phyloP scores from a whole-genome alignment of 1,284 basidiomycete genomes.

The Sphagnurus paluster region DNA sequence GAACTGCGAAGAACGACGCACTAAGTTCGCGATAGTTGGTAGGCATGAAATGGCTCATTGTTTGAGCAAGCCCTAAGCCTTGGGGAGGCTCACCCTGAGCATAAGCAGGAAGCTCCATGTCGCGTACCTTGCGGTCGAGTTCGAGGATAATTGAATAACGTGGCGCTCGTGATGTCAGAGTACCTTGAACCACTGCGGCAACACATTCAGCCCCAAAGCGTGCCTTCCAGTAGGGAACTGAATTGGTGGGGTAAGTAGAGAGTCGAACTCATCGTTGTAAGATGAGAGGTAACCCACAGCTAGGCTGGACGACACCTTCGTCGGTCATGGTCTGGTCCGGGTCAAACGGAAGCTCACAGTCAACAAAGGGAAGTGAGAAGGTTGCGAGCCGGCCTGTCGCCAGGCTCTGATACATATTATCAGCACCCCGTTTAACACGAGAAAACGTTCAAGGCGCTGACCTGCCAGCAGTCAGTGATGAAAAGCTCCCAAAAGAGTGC shows the following conservation, averaged over 20 bases:
- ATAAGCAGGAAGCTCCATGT: constrained; percentile 59
- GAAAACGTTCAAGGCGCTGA: constrained; percentile 24
- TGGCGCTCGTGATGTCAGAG: constrained; percentile 62
- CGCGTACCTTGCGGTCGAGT: constrained; percentile 62
- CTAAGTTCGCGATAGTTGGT: constrained; percentile 66
- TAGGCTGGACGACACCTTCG: constrained; percentile 50
- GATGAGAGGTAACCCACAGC: constrained; percentile 45
- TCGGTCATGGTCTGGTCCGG: constrained; percentile 51
- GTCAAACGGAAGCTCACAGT: constrained; percentile 62
- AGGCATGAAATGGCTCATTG: constrained; percentile 68
- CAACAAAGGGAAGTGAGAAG: constrained; percentile 64
- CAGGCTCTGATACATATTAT: constrained; percentile 41
- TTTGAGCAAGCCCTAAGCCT: constrained; percentile 44
- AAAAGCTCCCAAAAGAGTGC: constrained; percentile 73
- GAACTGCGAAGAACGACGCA: constrained; percentile 15
- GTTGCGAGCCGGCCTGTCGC: constrained; percentile 67
- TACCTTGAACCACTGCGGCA: constrained; percentile 62
- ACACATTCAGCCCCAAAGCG: constrained; percentile 69
- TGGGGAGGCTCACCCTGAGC: constrained; percentile 43
- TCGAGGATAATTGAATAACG: constrained; percentile 64
- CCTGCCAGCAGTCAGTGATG: constrained; percentile 70
- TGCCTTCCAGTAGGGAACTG: constrained; percentile 74
- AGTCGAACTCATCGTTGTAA: background rate
- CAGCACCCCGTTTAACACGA: background rate
- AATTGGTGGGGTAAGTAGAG: constrained; percentile 2